A percentile compares a stretch with the other conserved stretches of the same genome.
Conservation (phyloP, 257 asterid species). For the Fraxinus cuspidata region DNA sequence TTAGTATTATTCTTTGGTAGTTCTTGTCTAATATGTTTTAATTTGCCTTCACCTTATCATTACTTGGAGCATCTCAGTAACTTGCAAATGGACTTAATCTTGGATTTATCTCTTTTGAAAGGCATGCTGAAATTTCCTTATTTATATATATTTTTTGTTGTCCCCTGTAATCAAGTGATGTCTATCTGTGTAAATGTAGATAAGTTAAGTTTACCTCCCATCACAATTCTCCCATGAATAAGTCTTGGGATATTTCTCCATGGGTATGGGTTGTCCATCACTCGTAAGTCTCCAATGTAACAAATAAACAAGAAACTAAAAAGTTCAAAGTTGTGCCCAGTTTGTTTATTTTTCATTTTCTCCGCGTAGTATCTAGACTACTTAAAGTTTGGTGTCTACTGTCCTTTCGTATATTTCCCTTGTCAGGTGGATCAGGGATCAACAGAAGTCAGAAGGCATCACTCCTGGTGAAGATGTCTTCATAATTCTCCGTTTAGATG, state of each 20-base stretch:
- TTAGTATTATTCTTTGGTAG: slow-evolving; percentile 37
- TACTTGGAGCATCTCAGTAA: slow-evolving; percentile 9
- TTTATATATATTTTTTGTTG: background rate
- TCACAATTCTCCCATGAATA: background rate
- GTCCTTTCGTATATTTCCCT: slow-evolving; percentile 17
- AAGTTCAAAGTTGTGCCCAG: background rate
- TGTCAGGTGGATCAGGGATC: slow-evolving; percentile 91
- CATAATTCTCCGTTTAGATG: slow-evolving; percentile 94
- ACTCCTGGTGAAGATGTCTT: slow-evolving; percentile 93
- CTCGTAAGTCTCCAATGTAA: background rate
- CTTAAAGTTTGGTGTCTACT: background rate
- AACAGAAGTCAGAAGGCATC: slow-evolving; percentile 85
- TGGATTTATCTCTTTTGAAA: slow-evolving; percentile 1
- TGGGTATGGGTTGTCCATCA: background rate
- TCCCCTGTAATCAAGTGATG: no score
- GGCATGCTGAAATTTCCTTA: background rate
- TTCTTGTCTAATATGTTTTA: slow-evolving; percentile 2
- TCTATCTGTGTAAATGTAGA: no score
- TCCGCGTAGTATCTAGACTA: slow-evolving; percentile 3
- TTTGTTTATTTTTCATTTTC: background rate
- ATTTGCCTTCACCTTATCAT: slow-evolving; percentile 10
- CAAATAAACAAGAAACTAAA: background rate
- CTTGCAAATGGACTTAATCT: background rate
- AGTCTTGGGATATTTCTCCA: background rate
- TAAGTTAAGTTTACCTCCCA: background rate